These are phyloP conservation scores for Neonectria ditissima DNA, from an alignment of 2,329 filamentous ascomycete genomes.

Conservation along the genomic window DNA sequence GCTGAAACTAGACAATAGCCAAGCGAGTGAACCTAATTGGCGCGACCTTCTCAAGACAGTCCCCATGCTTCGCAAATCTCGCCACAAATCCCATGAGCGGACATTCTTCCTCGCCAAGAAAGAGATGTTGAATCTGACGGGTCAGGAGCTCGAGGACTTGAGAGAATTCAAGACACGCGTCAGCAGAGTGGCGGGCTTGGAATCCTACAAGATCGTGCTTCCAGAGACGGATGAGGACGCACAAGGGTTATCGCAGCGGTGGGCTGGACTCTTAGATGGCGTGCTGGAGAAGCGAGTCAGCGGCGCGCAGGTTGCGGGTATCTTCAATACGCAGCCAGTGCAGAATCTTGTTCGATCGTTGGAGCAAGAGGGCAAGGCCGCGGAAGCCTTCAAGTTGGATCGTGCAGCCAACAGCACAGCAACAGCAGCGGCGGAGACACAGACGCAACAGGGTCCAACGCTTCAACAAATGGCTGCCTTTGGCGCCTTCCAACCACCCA, in stretches of 20 bases:
- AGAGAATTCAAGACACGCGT: slow-evolving; percentile 31
- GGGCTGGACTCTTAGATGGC: slow-evolving; percentile 36
- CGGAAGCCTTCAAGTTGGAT: slow-evolving; percentile 8
- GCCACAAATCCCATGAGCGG: slow-evolving; percentile 31
- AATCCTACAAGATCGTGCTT: slow-evolving; percentile 33
- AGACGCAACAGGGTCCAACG: neutral
- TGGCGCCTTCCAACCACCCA: slow-evolving; percentile 18
- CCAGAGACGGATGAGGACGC: slow-evolving; percentile 24
- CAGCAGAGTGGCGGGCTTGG: slow-evolving; percentile 24
- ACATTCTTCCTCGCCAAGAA: slow-evolving; percentile 39
- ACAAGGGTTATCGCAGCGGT: slow-evolving; percentile 34
- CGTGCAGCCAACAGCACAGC: neutral
- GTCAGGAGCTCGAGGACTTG: slow-evolving; percentile 21
- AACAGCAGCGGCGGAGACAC: neutral
- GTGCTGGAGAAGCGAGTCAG: slow-evolving; percentile 21
- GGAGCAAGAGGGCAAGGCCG: slow-evolving; percentile 9
- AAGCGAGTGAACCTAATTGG: slow-evolving; percentile 30
- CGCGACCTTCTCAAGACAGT: slow-evolving; percentile 38
- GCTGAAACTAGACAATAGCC: slow-evolving; percentile 15
- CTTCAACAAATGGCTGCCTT: slow-evolving; percentile 26
- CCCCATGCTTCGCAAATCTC: slow-evolving; percentile 41
- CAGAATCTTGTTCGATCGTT: slow-evolving; percentile 14
- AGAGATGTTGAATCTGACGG: slow-evolving; percentile 37
- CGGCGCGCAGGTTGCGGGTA: neutral
- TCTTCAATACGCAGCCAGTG: slow-evolving; percentile 28